Percentiles rank a stretch among this genome's conserved stretches.
phyloP scores from a whole-genome alignment of 2,329 filamentous ascomycete species.

The Xylaria sp. region DNA sequence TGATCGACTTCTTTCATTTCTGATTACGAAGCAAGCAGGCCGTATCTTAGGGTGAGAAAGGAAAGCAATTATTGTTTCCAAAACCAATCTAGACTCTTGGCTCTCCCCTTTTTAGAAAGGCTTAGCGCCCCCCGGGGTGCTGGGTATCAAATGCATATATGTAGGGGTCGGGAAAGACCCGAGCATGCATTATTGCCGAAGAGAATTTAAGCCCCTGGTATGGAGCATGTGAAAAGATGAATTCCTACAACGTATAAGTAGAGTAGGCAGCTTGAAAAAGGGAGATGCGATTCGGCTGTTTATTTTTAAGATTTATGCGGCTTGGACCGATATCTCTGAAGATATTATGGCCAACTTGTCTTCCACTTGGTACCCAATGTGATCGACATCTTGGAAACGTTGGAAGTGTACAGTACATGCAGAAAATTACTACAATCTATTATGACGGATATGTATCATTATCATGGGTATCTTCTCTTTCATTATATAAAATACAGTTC shows the following conservation, averaged over 20 bases:
- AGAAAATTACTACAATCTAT: neutral
- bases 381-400: too few species aligned
- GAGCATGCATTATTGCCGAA: neutral
- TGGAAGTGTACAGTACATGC: neutral
- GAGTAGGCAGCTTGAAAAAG: neutral
- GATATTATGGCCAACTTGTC: neutral
- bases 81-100: constrained; percentile 13
- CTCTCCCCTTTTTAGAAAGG: neutral
- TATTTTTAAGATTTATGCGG: too few species aligned
- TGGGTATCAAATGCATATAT: neutral
- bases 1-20: neutral
- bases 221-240: neutral
- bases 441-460: constrained; percentile 1
- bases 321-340: neutral
- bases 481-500: neutral
- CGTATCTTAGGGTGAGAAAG: neutral
- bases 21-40: neutral
- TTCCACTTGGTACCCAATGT: neutral
- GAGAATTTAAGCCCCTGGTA: neutral
- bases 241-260: neutral
- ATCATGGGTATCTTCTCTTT: constrained; percentile 13
- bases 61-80: neutral
- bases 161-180: neutral
- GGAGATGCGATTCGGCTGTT: neutral
- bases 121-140: neutral